Evolutionary conservation across 2,329 filamentous ascomycete species (phyloP), one percentile per base, ranked within the genome.

Genomic region (Curvularia lunata): DNA sequence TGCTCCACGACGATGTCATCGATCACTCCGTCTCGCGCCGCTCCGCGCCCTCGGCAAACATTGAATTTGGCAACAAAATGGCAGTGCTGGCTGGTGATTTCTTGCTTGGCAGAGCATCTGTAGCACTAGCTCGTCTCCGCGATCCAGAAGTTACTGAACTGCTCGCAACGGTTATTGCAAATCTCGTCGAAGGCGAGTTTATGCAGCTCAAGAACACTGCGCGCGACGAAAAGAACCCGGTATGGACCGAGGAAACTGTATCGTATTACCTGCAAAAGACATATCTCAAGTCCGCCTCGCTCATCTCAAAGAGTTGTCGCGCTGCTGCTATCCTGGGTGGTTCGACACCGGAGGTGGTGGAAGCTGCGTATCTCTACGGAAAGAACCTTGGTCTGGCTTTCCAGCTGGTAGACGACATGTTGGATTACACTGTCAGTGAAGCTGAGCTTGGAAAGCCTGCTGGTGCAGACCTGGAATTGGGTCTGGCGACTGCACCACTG

Each of bases 121-220:
- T 98, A 6, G 94, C 94, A 5, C 84, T 99, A 41, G 95, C 95
- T 13, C 88, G 95, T 41, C 81, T 99, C 58, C 87, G 94, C 30
- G 92, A 99, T 73, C 90, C 93, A 42, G 95, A 99, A 78, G 95
- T 99, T 2, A 92, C 92, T 8, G 95, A 99, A 80, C 85, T 99
- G 7, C 82, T 99, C 28, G 92, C 95, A 4, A 98, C 94, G 0
- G 95, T 98, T 41, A 98, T 99, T 67, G 94, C 95, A 43, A 99
- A 99, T 76, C 83, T 99, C 25, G 93, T 99, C 19, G 95, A 99
- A 80, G 95, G 95, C 73, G 95, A 99, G 79, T 98, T 99, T 81
- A 99, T 99, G 95, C 95, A 99, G 82, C 83, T 99, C 69, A 96
- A 97, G 81, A 99, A 99, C 78, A 98, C 95, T 1, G 91, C 91